Conservation (phyloP, 345 rosid species). For the Pistacia integerrima region DNA sequence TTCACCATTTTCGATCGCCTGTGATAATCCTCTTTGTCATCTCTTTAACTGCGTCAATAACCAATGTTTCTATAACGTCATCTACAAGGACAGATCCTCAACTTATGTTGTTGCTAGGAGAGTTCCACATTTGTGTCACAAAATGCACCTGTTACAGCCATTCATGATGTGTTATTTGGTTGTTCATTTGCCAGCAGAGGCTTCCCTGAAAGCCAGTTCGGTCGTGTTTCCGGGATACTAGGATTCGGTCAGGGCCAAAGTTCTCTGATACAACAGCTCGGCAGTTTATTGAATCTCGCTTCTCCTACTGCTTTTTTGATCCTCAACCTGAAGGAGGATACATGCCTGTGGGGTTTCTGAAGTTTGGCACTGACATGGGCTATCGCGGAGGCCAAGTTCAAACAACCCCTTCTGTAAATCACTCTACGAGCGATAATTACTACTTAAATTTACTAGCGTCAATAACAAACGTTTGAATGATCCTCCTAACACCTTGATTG, state of each 20-base stretch:
- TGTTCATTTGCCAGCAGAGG: neutral
- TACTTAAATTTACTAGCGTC: too few relatives aligned
- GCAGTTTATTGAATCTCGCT: too few relatives aligned
- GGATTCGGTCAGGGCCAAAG: neutral
- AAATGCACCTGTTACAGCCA: neutral
- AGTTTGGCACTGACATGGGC: slow-evolving; percentile 3
- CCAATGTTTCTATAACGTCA: neutral
- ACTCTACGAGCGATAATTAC: too few relatives aligned
- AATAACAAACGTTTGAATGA: too few relatives aligned
- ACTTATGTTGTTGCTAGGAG: neutral
- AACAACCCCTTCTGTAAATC: neutral
- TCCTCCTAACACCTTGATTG: neutral
- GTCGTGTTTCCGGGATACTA: neutral
- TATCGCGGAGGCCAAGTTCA: neutral
- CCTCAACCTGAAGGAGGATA: neutral
- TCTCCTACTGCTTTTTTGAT: too few relatives aligned
- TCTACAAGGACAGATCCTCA: neutral
- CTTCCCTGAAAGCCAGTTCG: neutral
- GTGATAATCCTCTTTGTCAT: neutral
- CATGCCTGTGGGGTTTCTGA: neutral
- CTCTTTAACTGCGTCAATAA: neutral
- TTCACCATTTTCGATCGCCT: neutral
- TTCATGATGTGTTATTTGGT: neutral
- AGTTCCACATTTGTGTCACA: neutral
- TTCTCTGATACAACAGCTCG: neutral